Conservation (phyloP, 2,329 filamentous ascomycete species). For the Penicillium glabrum region DNA sequence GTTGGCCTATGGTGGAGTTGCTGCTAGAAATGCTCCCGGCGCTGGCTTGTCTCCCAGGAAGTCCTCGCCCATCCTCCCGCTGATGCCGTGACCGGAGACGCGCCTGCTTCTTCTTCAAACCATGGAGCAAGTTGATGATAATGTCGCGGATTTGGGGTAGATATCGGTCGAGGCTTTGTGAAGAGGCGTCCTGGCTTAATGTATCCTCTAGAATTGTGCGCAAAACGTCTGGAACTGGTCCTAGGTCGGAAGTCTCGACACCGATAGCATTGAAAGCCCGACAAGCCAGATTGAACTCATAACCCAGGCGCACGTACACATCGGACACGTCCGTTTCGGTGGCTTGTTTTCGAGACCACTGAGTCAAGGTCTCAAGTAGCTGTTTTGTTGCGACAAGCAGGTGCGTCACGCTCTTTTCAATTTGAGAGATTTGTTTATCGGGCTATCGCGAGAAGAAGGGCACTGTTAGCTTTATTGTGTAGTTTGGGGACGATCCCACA, state of each 20-base stretch:
- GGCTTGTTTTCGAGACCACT: slow-evolving; percentile 92
- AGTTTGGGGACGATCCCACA: not conserved
- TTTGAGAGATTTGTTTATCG: slow-evolving; percentile 82
- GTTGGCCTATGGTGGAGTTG: slow-evolving; percentile 47
- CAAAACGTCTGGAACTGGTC: slow-evolving; percentile 89
- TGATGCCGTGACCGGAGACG: slow-evolving; percentile 65
- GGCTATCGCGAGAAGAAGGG: slow-evolving; percentile 46
- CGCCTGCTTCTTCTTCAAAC: slow-evolving; percentile 95
- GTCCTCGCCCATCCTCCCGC: slow-evolving; percentile 47
- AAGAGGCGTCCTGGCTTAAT: slow-evolving; percentile 91
- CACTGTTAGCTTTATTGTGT: not conserved
- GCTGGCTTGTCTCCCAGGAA: slow-evolving; percentile 44
- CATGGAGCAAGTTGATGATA: slow-evolving; percentile 95
- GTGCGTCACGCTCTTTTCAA: slow-evolving; percentile 98
- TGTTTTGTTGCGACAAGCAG: slow-evolving; percentile 97
- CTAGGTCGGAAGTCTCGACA: slow-evolving; percentile 89
- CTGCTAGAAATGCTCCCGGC: slow-evolving; percentile 48
- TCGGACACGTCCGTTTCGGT: slow-evolving; percentile 96
- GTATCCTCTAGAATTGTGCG: slow-evolving; percentile 92
- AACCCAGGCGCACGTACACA: slow-evolving; percentile 94
- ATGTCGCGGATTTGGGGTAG: slow-evolving; percentile 94
- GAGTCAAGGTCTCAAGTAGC: slow-evolving; percentile 91
- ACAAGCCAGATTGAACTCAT: slow-evolving; percentile 99
- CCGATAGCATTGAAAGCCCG: slow-evolving; percentile 95
- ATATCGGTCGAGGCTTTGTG: slow-evolving; percentile 90